Evolutionary conservation across 2,329 filamentous ascomycete genomes (phyloP), one percentile per base, ranked within the genome.

Genomic region (Apiospora arundinis): DNA sequence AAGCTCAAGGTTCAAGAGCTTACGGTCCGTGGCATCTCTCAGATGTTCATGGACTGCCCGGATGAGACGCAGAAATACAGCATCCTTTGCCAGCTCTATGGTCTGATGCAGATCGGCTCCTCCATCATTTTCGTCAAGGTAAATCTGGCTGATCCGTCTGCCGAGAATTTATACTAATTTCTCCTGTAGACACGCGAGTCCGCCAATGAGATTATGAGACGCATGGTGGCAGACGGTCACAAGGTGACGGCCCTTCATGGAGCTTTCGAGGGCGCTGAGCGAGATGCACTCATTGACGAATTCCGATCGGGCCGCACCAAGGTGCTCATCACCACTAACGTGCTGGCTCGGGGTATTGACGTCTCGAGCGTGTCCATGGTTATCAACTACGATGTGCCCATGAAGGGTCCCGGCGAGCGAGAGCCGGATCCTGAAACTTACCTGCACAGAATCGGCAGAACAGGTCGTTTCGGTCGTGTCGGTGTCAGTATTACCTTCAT

Each of bases 121-220:
- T 98, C 96, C 0, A 97, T 99, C 79, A 98, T 99, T 77, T 99
- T 99, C 79, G 95, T 98, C 81, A 94, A 92, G 87, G 94, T 95
- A 84, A 73, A 86, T 82, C 9, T 40, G 18, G 40, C 12, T 46
- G 21, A 48, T 9, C 96, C 98, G 74, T 95, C 98, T 89, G 98
- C 96, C 73, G 98, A 98, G 32, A 92, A 95, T 96, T 78, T 98
- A 98, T 95, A 96, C 96, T 73, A 96, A 99, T 83, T 37, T 2
- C 2, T 16, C n/a, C 67, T 21, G 65, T 75, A 97, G 93, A 96
- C 93, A 69, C 93, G 95, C 79, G 90, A 92, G 74, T 97, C 95
- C 69, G 96, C 96, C 28, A 89, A 88, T 70, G 90, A 94, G 80
- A 97, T 99, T 74, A 92, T 97, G 82, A 87, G 88, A 72, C 92